Percentiles rank a stretch among this genome's conserved stretches.
Conservation (phyloP, 108 stramenopile species). For the Aurantiochytrium sp. region DNA sequence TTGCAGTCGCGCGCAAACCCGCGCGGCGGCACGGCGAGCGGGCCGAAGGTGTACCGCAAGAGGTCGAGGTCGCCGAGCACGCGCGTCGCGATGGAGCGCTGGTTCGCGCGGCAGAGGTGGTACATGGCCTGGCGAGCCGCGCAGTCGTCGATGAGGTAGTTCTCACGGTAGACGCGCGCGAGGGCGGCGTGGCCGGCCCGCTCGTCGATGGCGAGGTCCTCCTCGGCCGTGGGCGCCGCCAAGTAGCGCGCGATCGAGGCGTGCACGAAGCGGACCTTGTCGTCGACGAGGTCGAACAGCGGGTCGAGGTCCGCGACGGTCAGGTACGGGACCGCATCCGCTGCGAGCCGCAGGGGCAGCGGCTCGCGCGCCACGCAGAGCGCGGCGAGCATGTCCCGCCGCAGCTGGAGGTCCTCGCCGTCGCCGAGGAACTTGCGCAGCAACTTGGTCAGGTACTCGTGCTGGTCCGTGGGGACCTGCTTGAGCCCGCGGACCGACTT, state of each 20-base stretch:
- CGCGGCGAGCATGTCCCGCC: background rate
- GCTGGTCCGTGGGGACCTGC: background rate
- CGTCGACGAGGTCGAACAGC: background rate
- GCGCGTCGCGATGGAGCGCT: background rate
- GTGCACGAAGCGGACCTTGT: background rate
- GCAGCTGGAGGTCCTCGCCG: background rate
- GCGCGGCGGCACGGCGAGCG: background rate
- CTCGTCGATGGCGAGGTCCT: background rate
- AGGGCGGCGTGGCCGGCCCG: background rate
- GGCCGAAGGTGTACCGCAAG: background rate
- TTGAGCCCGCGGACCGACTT: background rate
- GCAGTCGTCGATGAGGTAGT: background rate
- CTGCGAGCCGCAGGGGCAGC: background rate
- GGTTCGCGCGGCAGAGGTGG: background rate
- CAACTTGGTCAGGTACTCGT: background rate
- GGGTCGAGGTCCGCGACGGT: background rate
- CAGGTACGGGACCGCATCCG: background rate
- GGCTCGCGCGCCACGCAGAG: conserved; percentile 3
- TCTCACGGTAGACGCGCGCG: background rate
- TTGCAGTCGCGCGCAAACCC: background rate
- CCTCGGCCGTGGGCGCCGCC: background rate
- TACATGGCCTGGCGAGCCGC: background rate
- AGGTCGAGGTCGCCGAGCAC: background rate
- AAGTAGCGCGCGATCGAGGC: background rate
- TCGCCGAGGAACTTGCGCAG: background rate